phyloP scores from a whole-genome alignment of 2,329 filamentous ascomycete species.

The Pseudocercospora musae region DNA sequence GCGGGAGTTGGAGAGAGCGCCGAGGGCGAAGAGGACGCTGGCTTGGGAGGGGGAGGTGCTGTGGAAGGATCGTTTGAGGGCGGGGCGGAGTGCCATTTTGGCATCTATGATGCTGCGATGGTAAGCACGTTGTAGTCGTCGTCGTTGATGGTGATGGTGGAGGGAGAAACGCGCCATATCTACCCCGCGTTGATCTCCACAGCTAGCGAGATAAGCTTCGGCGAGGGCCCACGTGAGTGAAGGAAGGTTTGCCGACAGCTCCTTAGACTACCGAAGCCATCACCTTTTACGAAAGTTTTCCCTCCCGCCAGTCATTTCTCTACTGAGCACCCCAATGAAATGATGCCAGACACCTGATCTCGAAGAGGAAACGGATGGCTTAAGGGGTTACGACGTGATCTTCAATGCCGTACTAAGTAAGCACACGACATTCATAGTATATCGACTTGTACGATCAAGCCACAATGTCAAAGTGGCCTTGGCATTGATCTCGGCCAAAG shows the following conservation, averaged over 20 bases:
- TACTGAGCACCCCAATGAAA: too few species aligned
- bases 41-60: constrained; percentile 19
- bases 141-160: background rate
- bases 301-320: too few species aligned
- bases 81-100: constrained; percentile 4
- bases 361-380: too few species aligned
- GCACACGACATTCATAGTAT: too few species aligned
- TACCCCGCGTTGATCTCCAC: background rate
- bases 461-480: too few species aligned
- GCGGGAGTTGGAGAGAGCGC: constrained; percentile 30
- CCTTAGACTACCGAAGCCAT: too few species aligned
- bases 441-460: too few species aligned
- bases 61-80: constrained; percentile 19
- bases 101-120: background rate
- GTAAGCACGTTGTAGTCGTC: background rate
- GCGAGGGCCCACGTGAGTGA: background rate
- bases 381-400: too few species aligned
- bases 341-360: too few species aligned
- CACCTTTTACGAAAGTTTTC: too few species aligned
- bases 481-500: too few species aligned
- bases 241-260: background rate
- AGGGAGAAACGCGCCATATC: background rate
- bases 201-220: background rate
- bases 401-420: too few species aligned
- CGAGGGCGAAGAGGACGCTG: constrained; percentile 30